Base-by-base conservation (phyloP, 2,329 filamentous ascomycete species). In the Ophiostoma tasmaniense region DNA sequence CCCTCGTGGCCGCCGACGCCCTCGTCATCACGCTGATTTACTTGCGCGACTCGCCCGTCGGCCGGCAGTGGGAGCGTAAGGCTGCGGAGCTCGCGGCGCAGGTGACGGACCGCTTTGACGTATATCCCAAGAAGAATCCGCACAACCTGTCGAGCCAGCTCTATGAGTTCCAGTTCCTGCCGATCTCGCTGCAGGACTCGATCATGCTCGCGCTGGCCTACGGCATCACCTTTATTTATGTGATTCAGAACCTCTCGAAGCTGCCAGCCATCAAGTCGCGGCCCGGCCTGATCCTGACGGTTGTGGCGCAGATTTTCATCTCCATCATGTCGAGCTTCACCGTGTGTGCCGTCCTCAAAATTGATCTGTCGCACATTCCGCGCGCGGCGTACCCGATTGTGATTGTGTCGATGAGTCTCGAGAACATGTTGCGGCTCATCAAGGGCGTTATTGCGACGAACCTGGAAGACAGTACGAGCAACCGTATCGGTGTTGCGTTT, bases 241-340 rank as follows among this genome's bases (percentile, higher is more conserved):
- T 93, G 69, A 76, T 89, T 37, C 78, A 85, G 73, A 90, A 85
- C 72, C 79, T 94, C 70, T 86, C 87, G 64, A 89, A 89, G 74
- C 78, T 93, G 45, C 85, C 87, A 69, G 90, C 90, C 20, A 85
- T 94, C 75, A 93, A 92, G 77, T 93, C 90, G 52, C 87, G 87
- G 74, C 79, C 90, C 59, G 91, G 91, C 39, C 80, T 94, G 67
- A 87, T 92, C 65, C 78, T 90, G 35, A 90, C 90, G 0, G 87
- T 92, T 62, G 80, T 89, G 70, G 84, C 83, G 0, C 90, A 94
- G 78, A 88, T 91, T 72, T 80, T 85, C 2, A 85, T 91, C 42
- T 91, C 90, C 20, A 88, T 93, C 74, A 83, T 91, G 78, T 91
- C 90, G 3, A 93, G 90, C 77, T 91, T 94, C 74, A 92, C 90